phyloP scores from a whole-genome alignment of 495 filamentous ascomycete genomes.

The Wilcoxina mikolae region DNA sequence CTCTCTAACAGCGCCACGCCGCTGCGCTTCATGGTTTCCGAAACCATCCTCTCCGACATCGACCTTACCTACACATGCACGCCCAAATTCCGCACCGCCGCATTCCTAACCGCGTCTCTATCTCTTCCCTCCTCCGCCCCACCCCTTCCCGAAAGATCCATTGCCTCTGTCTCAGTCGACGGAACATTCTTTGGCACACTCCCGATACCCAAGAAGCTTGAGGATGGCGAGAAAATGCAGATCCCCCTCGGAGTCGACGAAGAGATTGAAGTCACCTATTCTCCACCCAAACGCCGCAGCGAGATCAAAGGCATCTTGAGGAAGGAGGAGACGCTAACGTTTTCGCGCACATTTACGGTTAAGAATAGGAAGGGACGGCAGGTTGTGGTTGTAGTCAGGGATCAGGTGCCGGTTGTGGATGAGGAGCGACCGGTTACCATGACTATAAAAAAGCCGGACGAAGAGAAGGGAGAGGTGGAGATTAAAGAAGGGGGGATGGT shows the following conservation, averaged over 20 bases:
- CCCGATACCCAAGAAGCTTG: constrained; percentile 40
- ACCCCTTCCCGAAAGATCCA: constrained; percentile 43
- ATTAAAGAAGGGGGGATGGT: neutral
- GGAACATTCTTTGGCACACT: constrained; percentile 51
- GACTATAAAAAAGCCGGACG: constrained; percentile 9
- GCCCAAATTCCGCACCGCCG: constrained; percentile 49
- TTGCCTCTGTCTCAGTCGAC: constrained; percentile 45
- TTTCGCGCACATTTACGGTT: constrained; percentile 42
- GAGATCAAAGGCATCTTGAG: constrained; percentile 15
- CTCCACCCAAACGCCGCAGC: constrained; percentile 37
- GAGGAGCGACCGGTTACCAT: constrained; percentile 45
- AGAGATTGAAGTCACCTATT: constrained; percentile 45
- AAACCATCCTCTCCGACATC: constrained; percentile 30
- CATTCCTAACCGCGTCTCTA: constrained; percentile 51
- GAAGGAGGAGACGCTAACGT: constrained; percentile 46
- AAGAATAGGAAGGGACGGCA: constrained; percentile 39
- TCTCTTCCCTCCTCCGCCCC: constrained; percentile 44
- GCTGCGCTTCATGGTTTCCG: constrained; percentile 35
- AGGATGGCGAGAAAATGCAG: constrained; percentile 40
- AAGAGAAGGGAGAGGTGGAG: neutral
- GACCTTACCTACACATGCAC: constrained; percentile 34
- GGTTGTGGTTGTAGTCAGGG: constrained; percentile 43
- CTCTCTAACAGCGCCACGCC: constrained; percentile 32
- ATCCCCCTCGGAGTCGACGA: constrained; percentile 54
- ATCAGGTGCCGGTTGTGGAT: constrained; percentile 53